These are phyloP conservation scores for Nepenthes gracilis DNA, from an alignment of 148 eudicot species.

Conservation along the genomic window DNA sequence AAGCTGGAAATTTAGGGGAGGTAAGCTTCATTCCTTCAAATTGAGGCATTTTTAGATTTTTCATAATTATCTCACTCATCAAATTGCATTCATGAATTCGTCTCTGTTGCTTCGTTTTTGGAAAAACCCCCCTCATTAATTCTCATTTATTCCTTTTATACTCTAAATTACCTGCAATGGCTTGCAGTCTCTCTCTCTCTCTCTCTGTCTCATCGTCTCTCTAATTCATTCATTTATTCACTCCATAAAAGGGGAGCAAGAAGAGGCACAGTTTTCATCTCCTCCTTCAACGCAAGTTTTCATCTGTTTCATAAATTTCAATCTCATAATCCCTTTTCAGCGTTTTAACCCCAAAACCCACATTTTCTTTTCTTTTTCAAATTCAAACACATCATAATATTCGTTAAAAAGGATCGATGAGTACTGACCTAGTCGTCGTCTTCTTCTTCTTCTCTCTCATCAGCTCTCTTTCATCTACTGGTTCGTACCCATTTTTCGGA, in stretches of 20 bases:
- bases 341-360: neutral
- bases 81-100: too few species aligned
- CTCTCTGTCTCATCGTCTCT: neutral
- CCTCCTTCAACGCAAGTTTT: neutral
- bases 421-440: conserved; percentile 7
- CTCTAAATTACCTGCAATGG: too few species aligned
- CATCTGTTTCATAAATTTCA: neutral
- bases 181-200: neutral
- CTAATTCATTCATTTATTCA: neutral
- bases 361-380: too few species aligned
- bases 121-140: too few species aligned
- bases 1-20: too few species aligned
- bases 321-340: neutral
- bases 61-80: too few species aligned
- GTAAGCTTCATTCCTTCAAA: too few species aligned
- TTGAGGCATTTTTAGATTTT: too few species aligned
- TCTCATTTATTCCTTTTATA: too few species aligned
- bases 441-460: conserved; percentile 3
- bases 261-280: too few species aligned
- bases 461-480: conserved; percentile 8
- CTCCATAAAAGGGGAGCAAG: neutral
- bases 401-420: conserved; percentile 10
- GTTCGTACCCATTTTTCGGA: conserved; percentile 14
- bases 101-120: too few species aligned
- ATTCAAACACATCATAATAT: neutral